A percentile compares a stretch with the other conserved stretches of the same genome.
Conservation (phyloP, 345 rosid genomes). For the Linum usitatissimum region DNA sequence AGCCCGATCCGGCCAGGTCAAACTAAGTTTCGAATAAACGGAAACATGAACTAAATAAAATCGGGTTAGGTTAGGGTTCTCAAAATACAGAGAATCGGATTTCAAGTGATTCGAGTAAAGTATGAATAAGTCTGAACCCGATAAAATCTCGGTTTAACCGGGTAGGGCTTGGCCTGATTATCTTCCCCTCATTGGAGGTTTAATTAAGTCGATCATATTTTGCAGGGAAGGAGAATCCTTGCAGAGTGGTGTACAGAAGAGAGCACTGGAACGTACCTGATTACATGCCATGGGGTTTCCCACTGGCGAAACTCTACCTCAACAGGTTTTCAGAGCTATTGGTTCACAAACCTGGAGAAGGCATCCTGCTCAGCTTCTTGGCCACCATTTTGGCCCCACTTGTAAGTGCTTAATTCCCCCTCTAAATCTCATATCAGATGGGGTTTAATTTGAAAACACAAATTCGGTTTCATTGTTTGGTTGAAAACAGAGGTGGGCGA, state of each 20-base stretch:
- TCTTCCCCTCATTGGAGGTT: no score
- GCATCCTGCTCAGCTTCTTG: conserved; percentile 22
- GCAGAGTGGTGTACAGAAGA: conserved; percentile 28
- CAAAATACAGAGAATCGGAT: no score
- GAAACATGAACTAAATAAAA: no score
- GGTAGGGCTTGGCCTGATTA: no score
- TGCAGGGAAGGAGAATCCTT: conserved; percentile 26
- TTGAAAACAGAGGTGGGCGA: conserved; percentile 22
- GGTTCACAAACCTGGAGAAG: conserved; percentile 42
- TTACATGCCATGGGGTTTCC: conserved; percentile 35
- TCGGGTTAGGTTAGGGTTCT: no score
- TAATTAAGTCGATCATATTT: no score
- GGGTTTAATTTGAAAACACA: background rate
- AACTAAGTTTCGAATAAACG: no score
- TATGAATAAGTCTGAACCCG: no score
- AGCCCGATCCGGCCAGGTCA: no score
- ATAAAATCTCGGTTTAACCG: no score
- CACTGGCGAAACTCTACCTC: conserved; percentile 24
- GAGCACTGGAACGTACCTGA: conserved; percentile 37
- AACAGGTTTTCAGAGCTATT: conserved; percentile 38
- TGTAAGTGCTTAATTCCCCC: conserved; percentile 12
- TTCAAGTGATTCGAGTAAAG: no score
- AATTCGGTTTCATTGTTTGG: background rate
- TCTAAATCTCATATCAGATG: no score
- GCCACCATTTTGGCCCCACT: conserved; percentile 33